A percentile compares a stretch with the other conserved stretches of the same genome.
Evolutionary conservation across 1,284 basidiomycete genomes (phyloP).

Genomic region (Boletus nobilissimus): DNA sequence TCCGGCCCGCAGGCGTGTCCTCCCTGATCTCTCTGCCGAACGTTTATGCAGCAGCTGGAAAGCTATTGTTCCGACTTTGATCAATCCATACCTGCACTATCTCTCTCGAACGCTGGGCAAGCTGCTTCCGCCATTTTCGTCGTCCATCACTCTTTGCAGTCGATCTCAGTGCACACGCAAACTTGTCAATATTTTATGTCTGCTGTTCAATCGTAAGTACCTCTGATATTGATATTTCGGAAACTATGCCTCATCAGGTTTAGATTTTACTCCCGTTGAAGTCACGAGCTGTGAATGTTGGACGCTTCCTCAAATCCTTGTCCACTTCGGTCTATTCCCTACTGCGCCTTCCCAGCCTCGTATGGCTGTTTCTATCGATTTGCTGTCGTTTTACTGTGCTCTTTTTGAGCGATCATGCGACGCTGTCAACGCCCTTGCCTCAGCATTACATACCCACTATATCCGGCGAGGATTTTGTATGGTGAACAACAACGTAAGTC

Average conservation of each 20-base stretch:
- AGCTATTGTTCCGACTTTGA: background rate
- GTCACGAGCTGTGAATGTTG: conserved; percentile 10
- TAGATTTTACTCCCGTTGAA: background rate
- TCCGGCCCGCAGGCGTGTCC: background rate
- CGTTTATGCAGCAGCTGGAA: conserved; percentile 2
- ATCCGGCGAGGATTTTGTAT: background rate
- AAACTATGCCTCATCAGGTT: too few relatives aligned
- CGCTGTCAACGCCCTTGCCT: conserved; percentile 17
- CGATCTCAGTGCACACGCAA: too few relatives aligned
- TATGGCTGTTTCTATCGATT: conserved; percentile 1
- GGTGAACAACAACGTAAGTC: background rate
- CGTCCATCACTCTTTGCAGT: too few relatives aligned
- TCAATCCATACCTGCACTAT: background rate
- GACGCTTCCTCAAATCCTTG: background rate
- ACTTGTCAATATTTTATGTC: too few relatives aligned
- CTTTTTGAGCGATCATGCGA: background rate
- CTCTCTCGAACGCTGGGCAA: background rate
- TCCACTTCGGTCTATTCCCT: conserved; percentile 10
- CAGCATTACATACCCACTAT: conserved; percentile 7
- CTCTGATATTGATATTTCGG: too few relatives aligned
- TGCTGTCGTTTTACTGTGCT: background rate
- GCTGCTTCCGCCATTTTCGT: background rate
- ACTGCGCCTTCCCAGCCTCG: conserved; percentile 11
- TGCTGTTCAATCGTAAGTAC: too few relatives aligned
- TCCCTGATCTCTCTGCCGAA: background rate